Conservation (phyloP, 352 stramenopile genomes). For the Saprolegnia diclina region DNA sequence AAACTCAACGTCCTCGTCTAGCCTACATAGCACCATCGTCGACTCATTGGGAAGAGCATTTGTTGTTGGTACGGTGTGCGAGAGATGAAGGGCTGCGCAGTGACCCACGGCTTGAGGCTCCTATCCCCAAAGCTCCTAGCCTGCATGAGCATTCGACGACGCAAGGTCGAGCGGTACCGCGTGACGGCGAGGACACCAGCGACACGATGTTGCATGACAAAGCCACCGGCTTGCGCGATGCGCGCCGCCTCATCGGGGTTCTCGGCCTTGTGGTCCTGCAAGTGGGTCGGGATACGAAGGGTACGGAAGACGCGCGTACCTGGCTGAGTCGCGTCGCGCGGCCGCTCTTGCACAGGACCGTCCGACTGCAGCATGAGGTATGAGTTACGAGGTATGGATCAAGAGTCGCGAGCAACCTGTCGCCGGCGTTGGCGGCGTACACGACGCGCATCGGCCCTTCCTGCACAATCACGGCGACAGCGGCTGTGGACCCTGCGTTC, state of each 20-base stretch:
- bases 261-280: constrained; percentile 66
- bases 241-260: constrained; percentile 48
- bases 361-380: constrained; percentile 37
- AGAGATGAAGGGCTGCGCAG: constrained; percentile 41
- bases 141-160: background rate
- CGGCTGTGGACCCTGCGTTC: constrained; percentile 53
- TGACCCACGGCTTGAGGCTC: constrained; percentile 66
- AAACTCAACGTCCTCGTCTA: constrained; percentile 54
- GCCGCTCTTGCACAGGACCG: constrained; percentile 53
- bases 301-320: constrained; percentile 25
- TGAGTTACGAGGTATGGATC: background rate
- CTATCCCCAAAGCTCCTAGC: constrained; percentile 71
- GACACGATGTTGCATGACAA: constrained; percentile 65
- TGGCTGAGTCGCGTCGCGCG: constrained; percentile 51
- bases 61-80: constrained; percentile 36
- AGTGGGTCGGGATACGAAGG: background rate
- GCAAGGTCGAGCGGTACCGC: constrained; percentile 36
- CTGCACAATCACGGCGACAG: constrained; percentile 49
- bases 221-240: constrained; percentile 53
- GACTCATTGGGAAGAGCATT: background rate
- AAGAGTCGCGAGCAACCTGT: constrained; percentile 42
- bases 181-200: constrained; percentile 66
- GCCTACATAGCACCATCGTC: constrained; percentile 28
- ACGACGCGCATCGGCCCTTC: constrained; percentile 37
- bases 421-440: constrained; percentile 64